Evolutionary conservation across 768 basidiomycete genomes (phyloP).

Genomic region (Trametes coccinea): DNA sequence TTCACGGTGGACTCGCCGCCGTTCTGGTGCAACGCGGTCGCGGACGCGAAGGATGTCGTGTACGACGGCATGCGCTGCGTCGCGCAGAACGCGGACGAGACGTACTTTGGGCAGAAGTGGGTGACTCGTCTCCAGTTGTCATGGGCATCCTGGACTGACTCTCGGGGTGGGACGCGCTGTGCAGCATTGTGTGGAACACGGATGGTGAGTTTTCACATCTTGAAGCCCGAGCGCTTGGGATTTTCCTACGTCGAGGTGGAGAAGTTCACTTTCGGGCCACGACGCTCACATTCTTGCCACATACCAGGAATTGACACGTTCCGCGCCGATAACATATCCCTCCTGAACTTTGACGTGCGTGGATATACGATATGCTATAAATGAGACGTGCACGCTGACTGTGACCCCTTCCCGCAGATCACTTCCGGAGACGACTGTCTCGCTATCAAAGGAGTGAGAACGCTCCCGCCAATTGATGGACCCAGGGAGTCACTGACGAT

Average conservation of each 20-base stretch:
- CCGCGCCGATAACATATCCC: constrained; percentile 46
- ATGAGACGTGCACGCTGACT: not conserved
- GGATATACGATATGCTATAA: not conserved
- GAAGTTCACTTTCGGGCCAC: not conserved
- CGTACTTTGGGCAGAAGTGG: constrained; percentile 52
- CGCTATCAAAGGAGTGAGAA: constrained; percentile 62
- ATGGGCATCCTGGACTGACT: not conserved
- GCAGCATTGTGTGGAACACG: constrained; percentile 58
- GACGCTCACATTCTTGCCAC: not conserved
- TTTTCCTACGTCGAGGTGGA: too few species aligned
- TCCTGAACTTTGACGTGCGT: constrained; percentile 54
- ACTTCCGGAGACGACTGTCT: constrained; percentile 66
- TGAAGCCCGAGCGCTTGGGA: too few species aligned
- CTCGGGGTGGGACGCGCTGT: not conserved
- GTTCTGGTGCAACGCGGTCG: constrained; percentile 61
- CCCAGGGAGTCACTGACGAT: not conserved
- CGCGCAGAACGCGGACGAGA: constrained; percentile 55
- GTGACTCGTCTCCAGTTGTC: not conserved
- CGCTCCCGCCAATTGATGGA: not conserved
- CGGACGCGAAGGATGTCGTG: constrained; percentile 48
- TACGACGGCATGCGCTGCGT: constrained; percentile 62
- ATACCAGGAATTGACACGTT: constrained; percentile 54
- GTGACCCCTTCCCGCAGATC: constrained; percentile 28
- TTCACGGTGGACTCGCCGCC: constrained; percentile 56
- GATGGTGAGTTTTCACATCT: constrained; percentile 42